Evolutionary conservation across 179 eudicot genomes (phyloP).

Genomic region (Vitellaria paradoxa): DNA sequence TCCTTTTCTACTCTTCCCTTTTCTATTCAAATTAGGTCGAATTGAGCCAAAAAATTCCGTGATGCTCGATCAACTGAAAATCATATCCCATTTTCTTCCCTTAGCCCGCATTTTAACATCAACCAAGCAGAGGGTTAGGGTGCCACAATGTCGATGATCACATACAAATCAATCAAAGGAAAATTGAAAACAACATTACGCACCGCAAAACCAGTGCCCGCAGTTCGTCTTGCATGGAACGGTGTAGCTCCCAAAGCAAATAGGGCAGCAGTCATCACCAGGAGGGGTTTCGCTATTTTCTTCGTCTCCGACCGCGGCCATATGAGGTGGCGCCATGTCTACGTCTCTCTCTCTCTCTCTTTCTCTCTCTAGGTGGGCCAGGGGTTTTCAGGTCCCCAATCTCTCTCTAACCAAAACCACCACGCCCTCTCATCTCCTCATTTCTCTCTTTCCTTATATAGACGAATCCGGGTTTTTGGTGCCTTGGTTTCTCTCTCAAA

Average conservation of each 20-base stretch:
- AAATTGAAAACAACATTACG: background rate
- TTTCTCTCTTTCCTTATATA: no score
- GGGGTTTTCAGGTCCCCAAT: no score
- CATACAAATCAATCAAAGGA: no score
- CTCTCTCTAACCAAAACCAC: no score
- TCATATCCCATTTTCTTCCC: background rate
- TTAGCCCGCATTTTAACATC: background rate
- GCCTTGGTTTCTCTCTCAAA: no score
- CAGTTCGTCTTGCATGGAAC: conserved; percentile 47
- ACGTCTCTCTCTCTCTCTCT: background rate
- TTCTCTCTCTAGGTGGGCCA: background rate
- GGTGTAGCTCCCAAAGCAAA: conserved; percentile 46
- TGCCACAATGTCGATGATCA: no score
- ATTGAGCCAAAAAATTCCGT: no score
- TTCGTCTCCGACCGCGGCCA: background rate
- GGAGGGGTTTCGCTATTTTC: conserved; percentile 27
- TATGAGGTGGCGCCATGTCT: background rate
- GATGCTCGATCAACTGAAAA: background rate
- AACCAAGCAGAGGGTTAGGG: no score
- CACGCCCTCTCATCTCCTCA: no score
- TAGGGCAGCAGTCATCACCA: conserved; percentile 56
- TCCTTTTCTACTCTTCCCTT: no score
- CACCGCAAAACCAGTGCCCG: conserved; percentile 71
- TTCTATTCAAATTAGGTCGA: no score
- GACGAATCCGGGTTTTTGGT: no score